Base-by-base conservation (phyloP, 371 early-diverging fungal genomes). In the Rhizopus stolonifer region DNA sequence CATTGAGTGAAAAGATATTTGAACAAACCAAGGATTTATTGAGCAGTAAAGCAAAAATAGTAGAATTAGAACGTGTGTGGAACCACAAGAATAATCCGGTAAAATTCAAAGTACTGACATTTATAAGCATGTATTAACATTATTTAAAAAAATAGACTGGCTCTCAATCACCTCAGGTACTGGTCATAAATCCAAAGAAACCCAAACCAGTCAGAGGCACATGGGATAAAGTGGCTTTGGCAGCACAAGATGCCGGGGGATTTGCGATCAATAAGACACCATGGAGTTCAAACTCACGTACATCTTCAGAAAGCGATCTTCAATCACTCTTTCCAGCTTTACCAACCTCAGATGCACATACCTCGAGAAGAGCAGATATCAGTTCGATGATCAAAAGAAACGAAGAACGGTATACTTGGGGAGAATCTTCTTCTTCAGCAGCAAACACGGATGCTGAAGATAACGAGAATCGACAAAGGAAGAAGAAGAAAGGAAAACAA, bases 31-130 rank as follows among this genome's bases (percentile, higher is more conserved):
- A 77, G 38, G 81, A 81, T 14, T 51, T 82, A 29, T 54, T 83
- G 49, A 80, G 82, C 49, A 60, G 70, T 11, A 67, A 69, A 5
- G 64, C 56, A 14, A 80, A 86, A 58, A 78, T 74, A 56, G 64
- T 63, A 11, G 84, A 84, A n/a, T 72, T 93, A 69, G 63, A 87
- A 22, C 66, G 80, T n/a, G 80, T 77, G 0, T 88, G 85, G 87
- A 82, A 87, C 25, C 85, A 87, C 54, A 81, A 68, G 40, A 84
- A 86, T 59, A 74, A 80, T 29, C 66, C 72, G 44, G 84, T 80
- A 67, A 59, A 65, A 60, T 38, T 42, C 9, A 2, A 11, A 49
- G 18, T 24, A 4, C 0, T n/a, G n/a, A n/a, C n/a, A 18, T 42
- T 4, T 4, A 19, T 25, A 34, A 13, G 14, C 1, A 4, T n/a